These are phyloP conservation scores for Beauveria sp. DNA, from an alignment of 2,329 filamentous ascomycete genomes.

Conservation along the genomic window DNA sequence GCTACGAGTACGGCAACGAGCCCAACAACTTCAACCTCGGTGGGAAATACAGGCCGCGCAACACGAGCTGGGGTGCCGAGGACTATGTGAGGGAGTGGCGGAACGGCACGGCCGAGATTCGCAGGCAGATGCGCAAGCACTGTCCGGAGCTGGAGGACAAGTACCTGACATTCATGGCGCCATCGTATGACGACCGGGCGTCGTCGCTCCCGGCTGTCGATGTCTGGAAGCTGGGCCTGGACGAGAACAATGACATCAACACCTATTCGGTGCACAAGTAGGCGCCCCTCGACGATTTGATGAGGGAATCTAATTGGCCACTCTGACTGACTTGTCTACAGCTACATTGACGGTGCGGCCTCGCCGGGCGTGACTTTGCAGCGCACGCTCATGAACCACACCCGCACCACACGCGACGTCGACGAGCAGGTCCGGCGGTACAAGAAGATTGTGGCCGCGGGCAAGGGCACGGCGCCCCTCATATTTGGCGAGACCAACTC, in stretches of 20 bases:
- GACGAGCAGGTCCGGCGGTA: slow-evolving; percentile 40
- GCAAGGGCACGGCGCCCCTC: slow-evolving; percentile 5
- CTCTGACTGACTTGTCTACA: slow-evolving; percentile 19
- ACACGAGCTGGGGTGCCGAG: neutral
- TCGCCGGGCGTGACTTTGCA: slow-evolving; percentile 52
- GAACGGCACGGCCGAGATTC: slow-evolving; percentile 43
- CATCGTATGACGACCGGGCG: slow-evolving; percentile 45
- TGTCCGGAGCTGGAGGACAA: slow-evolving; percentile 39
- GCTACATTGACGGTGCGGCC: slow-evolving; percentile 53
- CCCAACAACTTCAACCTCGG: slow-evolving; percentile 23
- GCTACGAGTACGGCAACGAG: slow-evolving; percentile 60
- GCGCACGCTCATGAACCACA: slow-evolving; percentile 56
- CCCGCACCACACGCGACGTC: slow-evolving; percentile 41
- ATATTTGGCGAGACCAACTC: slow-evolving; percentile 52
- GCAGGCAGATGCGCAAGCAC: slow-evolving; percentile 31
- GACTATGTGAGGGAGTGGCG: slow-evolving; percentile 49
- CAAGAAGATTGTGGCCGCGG: slow-evolving; percentile 24
- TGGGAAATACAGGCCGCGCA: neutral
- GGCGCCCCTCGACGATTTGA: slow-evolving; percentile 14
- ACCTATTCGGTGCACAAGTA: slow-evolving; percentile 49
- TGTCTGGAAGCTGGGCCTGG: slow-evolving; percentile 44
- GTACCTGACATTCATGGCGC: slow-evolving; percentile 32
- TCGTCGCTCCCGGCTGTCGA: slow-evolving; percentile 41
- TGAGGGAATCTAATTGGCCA: too few relatives aligned
- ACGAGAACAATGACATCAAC: slow-evolving; percentile 39